Evolutionary conservation across 768 basidiomycete genomes (phyloP), one percentile per base, ranked within the genome.

Genomic region (Guyanaporus albipodus): DNA sequence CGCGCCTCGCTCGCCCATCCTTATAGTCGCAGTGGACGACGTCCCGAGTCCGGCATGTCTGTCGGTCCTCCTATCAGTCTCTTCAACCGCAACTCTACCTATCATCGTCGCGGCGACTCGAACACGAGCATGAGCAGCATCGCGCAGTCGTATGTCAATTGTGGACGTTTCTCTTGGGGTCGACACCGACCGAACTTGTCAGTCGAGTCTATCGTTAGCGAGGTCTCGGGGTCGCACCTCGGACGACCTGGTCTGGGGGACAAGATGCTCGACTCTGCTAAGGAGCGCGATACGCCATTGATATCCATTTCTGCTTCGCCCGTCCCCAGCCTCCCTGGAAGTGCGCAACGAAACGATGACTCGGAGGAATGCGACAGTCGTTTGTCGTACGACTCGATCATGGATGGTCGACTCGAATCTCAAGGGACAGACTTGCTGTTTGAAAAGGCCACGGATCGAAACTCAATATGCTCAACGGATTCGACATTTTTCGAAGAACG

Each of bases 221-320:
- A 85, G 37, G 77, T 76, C 51, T 82, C 85, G 9, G 72, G 66
- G 4, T 64, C 71, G 53, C 70, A 75, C n/a, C 63, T 85, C 1
- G 80, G 75, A 2, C 76, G 88, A 9, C 89, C 89, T 2, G 86
- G 82, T 3, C 61, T 91, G 4, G 88, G 89, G 1, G 89, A 91
- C 64, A 91, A 90, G 75, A 91, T 91, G 89, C 86, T 91, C 52
- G 82, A 85, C 29, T 80, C 73, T 26, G 75, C 67, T 11, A 62
- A 55, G 7, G 79, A 78, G 28, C 74, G 71, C 38, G 76, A 73
- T 2, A 72, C 76, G 49, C 77, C 83, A 0, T 70, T 89, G 22
- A 60, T 73, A 0, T 69, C 85, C 0, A 87, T 89, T 49, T 77
- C 82, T 1, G 83, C 78, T 0, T 87, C 86, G 0, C 85, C 86